phyloP scores from a whole-genome alignment of 1,284 basidiomycete genomes.

The Cystobasidiaceae sp. region DNA sequence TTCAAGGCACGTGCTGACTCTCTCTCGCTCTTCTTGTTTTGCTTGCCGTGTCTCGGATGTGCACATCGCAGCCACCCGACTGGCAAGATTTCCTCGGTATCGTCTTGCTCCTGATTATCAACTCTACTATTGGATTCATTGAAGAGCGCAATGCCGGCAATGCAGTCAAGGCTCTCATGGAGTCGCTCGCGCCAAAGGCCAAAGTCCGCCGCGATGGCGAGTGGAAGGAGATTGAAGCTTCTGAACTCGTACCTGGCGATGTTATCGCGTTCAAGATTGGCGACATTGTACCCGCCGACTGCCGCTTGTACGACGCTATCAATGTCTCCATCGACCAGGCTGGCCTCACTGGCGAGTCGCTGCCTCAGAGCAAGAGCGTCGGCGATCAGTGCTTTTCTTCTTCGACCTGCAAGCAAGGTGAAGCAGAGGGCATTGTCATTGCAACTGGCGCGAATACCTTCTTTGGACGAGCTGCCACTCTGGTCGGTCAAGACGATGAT shows the following conservation, averaged over 20 bases:
- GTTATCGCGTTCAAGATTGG: slow-evolving; percentile 96
- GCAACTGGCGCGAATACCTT: slow-evolving; percentile 73
- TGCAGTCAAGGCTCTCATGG: slow-evolving; percentile 98
- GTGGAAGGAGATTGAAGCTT: slow-evolving; percentile 76
- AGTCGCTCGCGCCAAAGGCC: slow-evolving; percentile 95
- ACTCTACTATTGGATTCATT: slow-evolving; percentile 96
- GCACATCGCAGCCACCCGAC: slow-evolving; percentile 63
- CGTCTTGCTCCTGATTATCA: slow-evolving; percentile 82
- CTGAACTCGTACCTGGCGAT: slow-evolving; percentile 80
- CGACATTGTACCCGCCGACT: slow-evolving; percentile 92
- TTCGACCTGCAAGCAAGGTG: slow-evolving; percentile 95
- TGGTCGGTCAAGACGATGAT: slow-evolving; percentile 93
- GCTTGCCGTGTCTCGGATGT: background rate
- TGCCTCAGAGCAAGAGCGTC: slow-evolving; percentile 81
- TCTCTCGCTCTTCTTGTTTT: background rate
- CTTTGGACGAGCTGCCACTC: slow-evolving; percentile 64
- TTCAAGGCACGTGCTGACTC: slow-evolving; percentile 1
- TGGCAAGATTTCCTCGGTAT: slow-evolving; percentile 99
- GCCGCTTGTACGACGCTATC: slow-evolving; percentile 88
- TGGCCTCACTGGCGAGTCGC: slow-evolving; percentile 90
- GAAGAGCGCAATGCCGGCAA: slow-evolving; percentile 96
- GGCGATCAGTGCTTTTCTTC: slow-evolving; percentile 95
- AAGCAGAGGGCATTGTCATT: slow-evolving; percentile 94
- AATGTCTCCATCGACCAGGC: slow-evolving; percentile 94
- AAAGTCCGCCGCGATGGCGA: slow-evolving; percentile 75